Base-by-base conservation (phyloP, 2,329 filamentous ascomycete genomes). In the Parascedosporium putredinis region DNA sequence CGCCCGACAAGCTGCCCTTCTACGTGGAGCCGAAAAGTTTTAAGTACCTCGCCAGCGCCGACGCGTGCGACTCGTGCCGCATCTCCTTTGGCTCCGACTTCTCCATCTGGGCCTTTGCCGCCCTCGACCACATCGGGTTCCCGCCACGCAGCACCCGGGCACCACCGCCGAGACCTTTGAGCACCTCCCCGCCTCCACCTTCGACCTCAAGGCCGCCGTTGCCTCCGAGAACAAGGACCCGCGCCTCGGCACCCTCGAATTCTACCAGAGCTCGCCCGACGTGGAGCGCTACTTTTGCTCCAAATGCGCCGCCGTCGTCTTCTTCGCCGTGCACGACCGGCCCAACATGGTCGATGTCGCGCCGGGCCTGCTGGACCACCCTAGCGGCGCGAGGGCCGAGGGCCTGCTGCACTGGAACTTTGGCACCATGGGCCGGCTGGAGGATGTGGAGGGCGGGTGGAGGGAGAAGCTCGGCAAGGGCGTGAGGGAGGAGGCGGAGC, bases 281-380 rank as follows among this genome's bases (percentile, higher is more conserved):
- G 68, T 73, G 1, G 64, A 72, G 50, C 60, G 73, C 1, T 76
- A 73, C 52, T 75, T 71, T 52, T 78, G 73, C 57, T 64, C 64
- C 0, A 60, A 54, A 1, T 77, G 74, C 58, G 72, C 71, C 0
- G 72, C 73, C 0, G 59, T 55, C 9, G 61, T 75, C 0, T 75
- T 76, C 50, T 76, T 72, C 51, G 63, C 67, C 0, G 57, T 56
- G 0, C 66, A 71, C 14, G 57, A 62, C 3, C 59, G 68, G 2
- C 61, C 66, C 0, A 60, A 67, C 1, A 52, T 70, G 6, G 58
- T 74, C 1, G 69, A 75, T 42, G 50, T 78, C 1, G 67, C 70
- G 0, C 53, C 73, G 2, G 73, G 72, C 0, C 51, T 76, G 3
- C 48, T 78, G 2, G 59, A 68, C n/a, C 59, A 68, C 0, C 62